These are phyloP conservation scores for Paecilomyces niveus DNA, from an alignment of 2,329 filamentous ascomycete species.

Conservation along the genomic window DNA sequence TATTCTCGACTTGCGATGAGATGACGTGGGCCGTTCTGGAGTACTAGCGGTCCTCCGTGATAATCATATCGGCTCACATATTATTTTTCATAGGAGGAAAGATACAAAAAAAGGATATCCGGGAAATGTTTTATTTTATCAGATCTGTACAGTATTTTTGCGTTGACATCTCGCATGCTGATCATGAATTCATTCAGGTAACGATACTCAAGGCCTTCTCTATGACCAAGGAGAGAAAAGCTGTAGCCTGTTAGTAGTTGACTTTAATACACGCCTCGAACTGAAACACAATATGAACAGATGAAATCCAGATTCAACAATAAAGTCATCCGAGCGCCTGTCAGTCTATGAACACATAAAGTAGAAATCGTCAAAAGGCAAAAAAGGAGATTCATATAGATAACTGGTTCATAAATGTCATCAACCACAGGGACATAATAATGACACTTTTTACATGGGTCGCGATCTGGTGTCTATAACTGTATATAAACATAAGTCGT, in stretches of 20 bases:
- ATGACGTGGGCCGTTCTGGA: constrained; percentile 85
- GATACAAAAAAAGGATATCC: constrained; percentile 17
- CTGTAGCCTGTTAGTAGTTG: background rate
- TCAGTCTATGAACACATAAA: too few species aligned
- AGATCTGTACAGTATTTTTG: background rate
- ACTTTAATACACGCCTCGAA: background rate
- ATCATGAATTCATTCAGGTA: background rate
- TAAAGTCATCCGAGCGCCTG: too few species aligned
- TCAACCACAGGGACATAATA: background rate
- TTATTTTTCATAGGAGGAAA: constrained; percentile 6
- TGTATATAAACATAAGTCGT: background rate
- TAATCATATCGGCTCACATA: background rate
- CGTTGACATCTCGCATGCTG: background rate
- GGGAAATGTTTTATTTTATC: constrained; percentile 9
- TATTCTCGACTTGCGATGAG: constrained; percentile 90
- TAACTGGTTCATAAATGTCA: background rate
- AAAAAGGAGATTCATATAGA: too few species aligned
- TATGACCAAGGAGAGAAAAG: background rate
- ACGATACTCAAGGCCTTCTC: background rate
- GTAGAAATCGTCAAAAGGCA: too few species aligned
- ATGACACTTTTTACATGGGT: background rate
- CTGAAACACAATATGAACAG: too few species aligned
- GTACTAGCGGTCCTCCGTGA: constrained; percentile 15
- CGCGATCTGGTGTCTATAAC: background rate
- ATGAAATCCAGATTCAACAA: too few species aligned